Evolutionary conservation across 2,329 filamentous ascomycete species (phyloP).

Genomic region (Cercospora sojina): DNA sequence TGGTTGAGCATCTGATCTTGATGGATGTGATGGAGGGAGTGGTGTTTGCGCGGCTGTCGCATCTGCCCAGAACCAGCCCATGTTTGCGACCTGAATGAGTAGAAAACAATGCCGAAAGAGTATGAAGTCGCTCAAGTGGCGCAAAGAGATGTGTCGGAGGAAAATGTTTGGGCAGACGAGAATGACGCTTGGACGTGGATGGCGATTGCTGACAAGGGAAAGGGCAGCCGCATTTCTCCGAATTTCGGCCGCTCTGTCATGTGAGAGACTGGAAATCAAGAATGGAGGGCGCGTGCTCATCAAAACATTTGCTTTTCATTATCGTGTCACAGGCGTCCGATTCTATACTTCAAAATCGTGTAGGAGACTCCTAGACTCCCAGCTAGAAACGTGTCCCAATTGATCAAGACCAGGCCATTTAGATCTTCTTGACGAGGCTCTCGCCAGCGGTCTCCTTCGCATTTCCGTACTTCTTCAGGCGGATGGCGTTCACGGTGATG

Average conservation of each 20-base stretch:
- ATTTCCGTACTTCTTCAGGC: constrained; percentile 47
- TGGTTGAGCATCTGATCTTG: constrained; percentile 49
- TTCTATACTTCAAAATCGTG: constrained; percentile 12
- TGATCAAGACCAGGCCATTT: background rate
- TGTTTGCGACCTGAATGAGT: constrained; percentile 35
- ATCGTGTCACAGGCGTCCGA: constrained; percentile 5
- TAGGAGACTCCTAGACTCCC: constrained; percentile 6
- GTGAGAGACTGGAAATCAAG: background rate
- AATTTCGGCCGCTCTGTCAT: background rate
- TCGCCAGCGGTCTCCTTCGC: constrained; percentile 41
- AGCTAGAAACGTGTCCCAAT: background rate
- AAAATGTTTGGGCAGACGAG: constrained; percentile 13
- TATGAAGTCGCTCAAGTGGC: background rate
- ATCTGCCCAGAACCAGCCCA: constrained; percentile 74
- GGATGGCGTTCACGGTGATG: constrained; percentile 68
- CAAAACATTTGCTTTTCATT: constrained; percentile 2
- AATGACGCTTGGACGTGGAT: constrained; percentile 15
- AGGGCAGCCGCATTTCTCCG: background rate
- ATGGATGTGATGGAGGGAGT: constrained; percentile 45
- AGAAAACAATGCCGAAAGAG: background rate
- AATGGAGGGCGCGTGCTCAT: background rate
- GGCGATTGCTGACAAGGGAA: background rate
- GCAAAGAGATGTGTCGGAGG: constrained; percentile 1
- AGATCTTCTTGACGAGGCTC: constrained; percentile 33
- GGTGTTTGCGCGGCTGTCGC: constrained; percentile 46